Conservation (phyloP, 2,329 filamentous ascomycete genomes). For the Aspergillus quadrilineatus region DNA sequence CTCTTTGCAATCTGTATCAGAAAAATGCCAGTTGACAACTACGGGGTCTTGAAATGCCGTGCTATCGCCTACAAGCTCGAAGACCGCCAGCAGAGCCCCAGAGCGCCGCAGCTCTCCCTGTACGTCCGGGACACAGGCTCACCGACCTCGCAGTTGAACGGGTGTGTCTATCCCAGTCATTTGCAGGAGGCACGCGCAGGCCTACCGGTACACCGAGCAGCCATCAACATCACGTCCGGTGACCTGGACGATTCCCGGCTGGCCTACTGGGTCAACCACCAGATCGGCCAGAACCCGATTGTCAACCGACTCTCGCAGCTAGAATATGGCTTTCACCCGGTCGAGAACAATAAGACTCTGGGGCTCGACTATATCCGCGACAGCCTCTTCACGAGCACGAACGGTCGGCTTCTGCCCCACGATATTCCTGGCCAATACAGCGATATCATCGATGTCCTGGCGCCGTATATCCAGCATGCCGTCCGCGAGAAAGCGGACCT, state of each 20-base stretch:
- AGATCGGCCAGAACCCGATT: slow-evolving; percentile 16
- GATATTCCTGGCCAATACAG: slow-evolving; percentile 19
- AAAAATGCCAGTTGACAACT: slow-evolving; percentile 18
- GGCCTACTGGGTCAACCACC: slow-evolving; percentile 19
- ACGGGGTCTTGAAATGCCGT: slow-evolving; percentile 22
- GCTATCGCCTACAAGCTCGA: slow-evolving; percentile 16
- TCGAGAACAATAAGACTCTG: background rate
- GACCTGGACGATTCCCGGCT: slow-evolving; percentile 20
- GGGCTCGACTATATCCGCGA: slow-evolving; percentile 19
- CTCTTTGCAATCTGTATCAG: no score
- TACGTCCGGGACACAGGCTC: slow-evolving; percentile 5
- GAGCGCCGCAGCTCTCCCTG: slow-evolving; percentile 17
- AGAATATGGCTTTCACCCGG: slow-evolving; percentile 14
- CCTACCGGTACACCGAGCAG: slow-evolving; percentile 7
- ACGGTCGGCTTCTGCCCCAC: slow-evolving; percentile 21
- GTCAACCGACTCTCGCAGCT: slow-evolving; percentile 12
- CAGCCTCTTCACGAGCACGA: slow-evolving; percentile 17
- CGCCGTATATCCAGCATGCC: slow-evolving; percentile 16
- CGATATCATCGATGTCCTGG: slow-evolving; percentile 36
- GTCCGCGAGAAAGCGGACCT: slow-evolving; percentile 16
- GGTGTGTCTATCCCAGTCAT: no score
- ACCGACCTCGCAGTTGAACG: no score
- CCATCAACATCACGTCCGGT: slow-evolving; percentile 21
- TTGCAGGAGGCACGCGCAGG: no score
- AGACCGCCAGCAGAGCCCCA: slow-evolving; percentile 5